phyloP scores from a whole-genome alignment of 805 yeast species.

The Candida hungchunana region DNA sequence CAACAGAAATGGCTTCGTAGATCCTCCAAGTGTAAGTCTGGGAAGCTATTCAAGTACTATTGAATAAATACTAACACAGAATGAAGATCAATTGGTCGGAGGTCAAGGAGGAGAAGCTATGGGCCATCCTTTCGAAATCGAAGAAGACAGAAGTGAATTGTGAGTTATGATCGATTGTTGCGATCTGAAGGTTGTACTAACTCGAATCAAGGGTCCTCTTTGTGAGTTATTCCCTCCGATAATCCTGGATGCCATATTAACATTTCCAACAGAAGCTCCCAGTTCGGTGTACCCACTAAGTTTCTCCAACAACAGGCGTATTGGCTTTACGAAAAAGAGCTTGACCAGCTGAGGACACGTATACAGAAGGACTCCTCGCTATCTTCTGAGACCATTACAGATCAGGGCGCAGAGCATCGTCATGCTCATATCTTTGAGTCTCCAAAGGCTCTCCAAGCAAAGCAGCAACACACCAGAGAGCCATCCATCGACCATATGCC shows the following conservation, averaged over 20 bases:
- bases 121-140: slow-evolving; percentile 24
- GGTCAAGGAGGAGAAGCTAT: slow-evolving; percentile 22
- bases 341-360: slow-evolving; percentile 22
- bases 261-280: slow-evolving; percentile 4
- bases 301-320: slow-evolving; percentile 28
- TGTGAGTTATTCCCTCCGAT: background rate
- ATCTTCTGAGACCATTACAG: slow-evolving; percentile 14
- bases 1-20: slow-evolving; percentile 21
- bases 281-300: slow-evolving; percentile 22
- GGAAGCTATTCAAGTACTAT: background rate
- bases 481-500: too few species aligned
- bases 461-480: too few species aligned
- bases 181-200: too few species aligned
- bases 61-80: background rate
- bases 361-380: slow-evolving; percentile 19
- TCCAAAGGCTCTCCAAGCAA: background rate
- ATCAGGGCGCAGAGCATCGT: background rate
- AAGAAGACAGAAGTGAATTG: slow-evolving; percentile 26
- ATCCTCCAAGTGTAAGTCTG: slow-evolving; percentile 22
- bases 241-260: background rate
- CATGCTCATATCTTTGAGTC: background rate
- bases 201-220: background rate
- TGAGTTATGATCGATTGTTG: too few species aligned
- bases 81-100: slow-evolving; percentile 22
- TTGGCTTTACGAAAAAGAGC: slow-evolving; percentile 27